A percentile compares a stretch with the other conserved stretches of the same genome.
These are phyloP conservation scores for Globisporangium echinulatum DNA, from an alignment of 352 stramenopile species.

Conservation along the genomic window DNA sequence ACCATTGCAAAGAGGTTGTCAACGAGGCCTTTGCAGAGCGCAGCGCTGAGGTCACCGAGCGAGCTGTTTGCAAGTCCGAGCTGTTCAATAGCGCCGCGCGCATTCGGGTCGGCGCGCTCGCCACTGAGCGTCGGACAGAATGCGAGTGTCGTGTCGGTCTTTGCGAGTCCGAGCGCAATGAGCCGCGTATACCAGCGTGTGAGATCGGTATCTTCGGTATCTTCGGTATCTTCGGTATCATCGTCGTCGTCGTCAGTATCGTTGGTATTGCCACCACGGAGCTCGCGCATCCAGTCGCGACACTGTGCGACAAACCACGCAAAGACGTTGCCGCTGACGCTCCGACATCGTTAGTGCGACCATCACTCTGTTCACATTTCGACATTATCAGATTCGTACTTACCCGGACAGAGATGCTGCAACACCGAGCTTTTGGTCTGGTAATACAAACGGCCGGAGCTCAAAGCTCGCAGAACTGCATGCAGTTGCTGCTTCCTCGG, in stretches of 20 bases:
- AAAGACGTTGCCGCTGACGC: slow-evolving; percentile 58
- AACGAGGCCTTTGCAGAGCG: slow-evolving; percentile 58
- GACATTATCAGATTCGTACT: neutral
- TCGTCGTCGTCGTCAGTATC: slow-evolving; percentile 16
- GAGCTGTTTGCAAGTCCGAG: slow-evolving; percentile 60
- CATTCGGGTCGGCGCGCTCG: slow-evolving; percentile 40
- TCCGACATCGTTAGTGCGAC: neutral
- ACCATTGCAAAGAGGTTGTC: slow-evolving; percentile 72
- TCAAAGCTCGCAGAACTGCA: slow-evolving; percentile 40
- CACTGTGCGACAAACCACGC: slow-evolving; percentile 61
- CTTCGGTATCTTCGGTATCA: neutral
- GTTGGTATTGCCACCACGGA: slow-evolving; percentile 4
- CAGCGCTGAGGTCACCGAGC: slow-evolving; percentile 65
- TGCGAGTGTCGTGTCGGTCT: slow-evolving; percentile 39
- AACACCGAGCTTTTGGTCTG: slow-evolving; percentile 54
- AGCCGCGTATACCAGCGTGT: slow-evolving; percentile 37
- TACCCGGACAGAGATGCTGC: slow-evolving; percentile 71
- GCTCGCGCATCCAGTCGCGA: slow-evolving; percentile 43
- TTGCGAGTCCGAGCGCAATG: slow-evolving; percentile 43
- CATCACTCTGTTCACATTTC: neutral
- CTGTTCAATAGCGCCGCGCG: slow-evolving; percentile 33
- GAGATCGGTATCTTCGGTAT: neutral
- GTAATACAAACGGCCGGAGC: slow-evolving; percentile 59
- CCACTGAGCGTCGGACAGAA: slow-evolving; percentile 67
- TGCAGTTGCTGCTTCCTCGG: slow-evolving; percentile 14